Evolutionary conservation across 75 land plant species (phyloP), one percentile per base, ranked within the genome.

Genomic region (Cryptomeria japonica): DNA sequence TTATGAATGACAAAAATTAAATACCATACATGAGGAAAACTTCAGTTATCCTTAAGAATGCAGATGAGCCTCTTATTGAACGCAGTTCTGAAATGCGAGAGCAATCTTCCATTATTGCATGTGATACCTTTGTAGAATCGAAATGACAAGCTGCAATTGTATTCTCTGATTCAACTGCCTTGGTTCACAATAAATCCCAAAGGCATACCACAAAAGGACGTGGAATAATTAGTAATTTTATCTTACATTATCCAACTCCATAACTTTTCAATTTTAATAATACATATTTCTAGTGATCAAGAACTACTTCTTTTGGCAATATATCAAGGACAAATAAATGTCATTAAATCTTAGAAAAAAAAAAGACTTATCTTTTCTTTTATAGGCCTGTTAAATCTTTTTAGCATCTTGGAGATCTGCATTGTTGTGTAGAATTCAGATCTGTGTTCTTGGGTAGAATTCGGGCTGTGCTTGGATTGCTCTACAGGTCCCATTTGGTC

Each of bases 1-100:
- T 80, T 34, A 80, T 41, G 44, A 22, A 80, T 80, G 47, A 80
- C 44, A 80, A 80, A 78, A 41, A 25, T 39, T 6, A 80, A 41
- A 80, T 80, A 80, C 11, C 83, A 25, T 80, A 80, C 83, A 82
- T n/a, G 31, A 82, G 84, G 47, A 82, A 82, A 82, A 82, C 84
- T 32, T 82, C 51, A 25, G 84, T 82, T 44, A 82, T 82, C 47
- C 84, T 82, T 82, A 80, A 80, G 31, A 80, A 80, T 41, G 83
- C 49, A 6, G 83, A 28, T 42, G 83, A 80, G 46, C 83, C 49
- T 44, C 83, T 42, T 44, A 82, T 82, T 28, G 84, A 44, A 82
- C n/a, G 34, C 49, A 44, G 22, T 44, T 82, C 51, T 46, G 84
- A 82, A 44, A 46, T 12, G 4, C 14, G n/a, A 44, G 49, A 82